Evolutionary conservation across 2,329 filamentous ascomycete species (phyloP).

Genomic region (Calonectria honghensis): DNA sequence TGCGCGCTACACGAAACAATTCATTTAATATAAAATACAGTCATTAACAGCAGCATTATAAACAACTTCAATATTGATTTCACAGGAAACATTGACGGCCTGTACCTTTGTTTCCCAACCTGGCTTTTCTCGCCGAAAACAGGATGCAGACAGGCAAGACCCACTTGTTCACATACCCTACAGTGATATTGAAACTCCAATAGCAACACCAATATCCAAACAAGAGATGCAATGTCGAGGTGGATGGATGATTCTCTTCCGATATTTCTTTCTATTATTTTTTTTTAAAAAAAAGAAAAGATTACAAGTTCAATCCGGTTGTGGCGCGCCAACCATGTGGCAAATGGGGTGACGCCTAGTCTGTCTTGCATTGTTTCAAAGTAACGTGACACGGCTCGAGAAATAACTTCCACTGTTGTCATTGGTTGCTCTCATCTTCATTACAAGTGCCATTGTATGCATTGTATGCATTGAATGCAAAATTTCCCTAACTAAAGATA

Average conservation of each 20-base stretch:
- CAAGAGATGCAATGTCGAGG: not conserved
- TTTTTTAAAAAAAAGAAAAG: not conserved
- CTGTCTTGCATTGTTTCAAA: not conserved
- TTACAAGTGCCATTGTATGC: too few species aligned
- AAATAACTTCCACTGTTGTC: rapidly evolving
- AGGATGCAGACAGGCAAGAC: not conserved
- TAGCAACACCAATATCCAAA: too few species aligned
- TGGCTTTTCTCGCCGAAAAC: not conserved
- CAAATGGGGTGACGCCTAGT: not conserved
- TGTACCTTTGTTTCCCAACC: not conserved
- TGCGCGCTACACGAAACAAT: too few species aligned
- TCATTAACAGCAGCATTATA: too few species aligned
- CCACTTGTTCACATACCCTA: not conserved
- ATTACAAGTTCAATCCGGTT: not conserved
- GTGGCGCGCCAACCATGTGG: not conserved
- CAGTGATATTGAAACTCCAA: not conserved
- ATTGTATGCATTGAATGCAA: too few species aligned
- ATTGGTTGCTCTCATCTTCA: not conserved
- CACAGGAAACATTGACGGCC: not conserved
- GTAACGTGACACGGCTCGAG: not conserved
- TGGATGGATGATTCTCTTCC: not conserved
- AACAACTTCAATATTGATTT: too few species aligned
- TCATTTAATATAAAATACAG: too few species aligned
- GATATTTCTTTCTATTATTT: not conserved
- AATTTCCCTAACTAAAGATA: not conserved